Percentiles rank a stretch among this genome's conserved stretches.
These are phyloP conservation scores for Tylopilus subfusipes DNA, from an alignment of 768 basidiomycete species.

Conservation along the genomic window DNA sequence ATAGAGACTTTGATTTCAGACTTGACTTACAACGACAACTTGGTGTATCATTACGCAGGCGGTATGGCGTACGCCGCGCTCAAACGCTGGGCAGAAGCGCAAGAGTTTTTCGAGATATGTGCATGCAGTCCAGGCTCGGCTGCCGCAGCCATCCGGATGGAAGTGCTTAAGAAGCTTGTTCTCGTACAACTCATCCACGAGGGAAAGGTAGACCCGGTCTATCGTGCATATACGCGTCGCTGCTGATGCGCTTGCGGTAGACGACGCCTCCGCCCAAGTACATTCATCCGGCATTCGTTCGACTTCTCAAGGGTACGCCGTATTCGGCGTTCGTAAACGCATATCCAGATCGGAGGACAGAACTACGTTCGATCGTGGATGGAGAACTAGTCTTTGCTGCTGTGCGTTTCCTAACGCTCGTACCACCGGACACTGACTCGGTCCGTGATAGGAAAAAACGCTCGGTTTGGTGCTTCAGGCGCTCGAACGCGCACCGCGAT, in stretches of 20 bases:
- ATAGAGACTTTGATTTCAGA: conserved; percentile 62
- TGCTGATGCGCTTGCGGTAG: conserved; percentile 8
- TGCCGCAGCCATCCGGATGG: conserved; percentile 71
- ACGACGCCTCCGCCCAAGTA: conserved; percentile 66
- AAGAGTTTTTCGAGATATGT: conserved; percentile 78
- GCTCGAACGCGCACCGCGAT: conserved; percentile 67
- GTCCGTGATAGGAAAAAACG: conserved; percentile 57
- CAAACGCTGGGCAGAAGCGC: conserved; percentile 64
- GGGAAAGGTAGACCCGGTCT: conserved; percentile 54
- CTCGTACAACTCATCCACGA: conserved; percentile 75
- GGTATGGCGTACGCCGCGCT: conserved; percentile 65
- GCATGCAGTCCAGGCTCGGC: conserved; percentile 56
- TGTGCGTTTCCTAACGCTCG: conserved; percentile 35
- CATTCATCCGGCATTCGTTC: conserved; percentile 52
- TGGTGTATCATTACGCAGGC: conserved; percentile 82
- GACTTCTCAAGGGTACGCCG: conserved; percentile 62
- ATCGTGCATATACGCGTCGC: no score
- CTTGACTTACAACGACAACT: conserved; percentile 71
- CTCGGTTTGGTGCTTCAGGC: conserved; percentile 66
- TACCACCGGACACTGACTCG: conserved; percentile 5
- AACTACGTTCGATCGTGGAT: conserved; percentile 45
- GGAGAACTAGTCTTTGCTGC: conserved; percentile 54
- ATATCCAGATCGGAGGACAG: conserved; percentile 55
- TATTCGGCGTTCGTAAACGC: conserved; percentile 62
- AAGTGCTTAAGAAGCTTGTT: conserved; percentile 80